Evolutionary conservation across 2,329 filamentous ascomycete species (phyloP).

Genomic region (Cryphonectria japonica): DNA sequence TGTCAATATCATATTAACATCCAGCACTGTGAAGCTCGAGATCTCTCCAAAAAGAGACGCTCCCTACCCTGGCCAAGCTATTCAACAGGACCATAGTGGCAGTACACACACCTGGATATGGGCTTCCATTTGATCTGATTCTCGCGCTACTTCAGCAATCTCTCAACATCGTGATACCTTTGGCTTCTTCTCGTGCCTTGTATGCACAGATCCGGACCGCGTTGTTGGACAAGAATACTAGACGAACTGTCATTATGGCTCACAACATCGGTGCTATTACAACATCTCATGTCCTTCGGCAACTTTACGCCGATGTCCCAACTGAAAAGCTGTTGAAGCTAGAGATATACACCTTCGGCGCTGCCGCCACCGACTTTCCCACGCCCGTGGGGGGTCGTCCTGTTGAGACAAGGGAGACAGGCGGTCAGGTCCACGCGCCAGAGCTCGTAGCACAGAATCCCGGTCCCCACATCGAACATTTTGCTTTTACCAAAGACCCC

Average conservation of each 20-base stretch:
- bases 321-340: constrained; percentile 42
- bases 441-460: constrained; percentile 29
- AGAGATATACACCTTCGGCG: constrained; percentile 51
- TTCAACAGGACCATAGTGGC: constrained; percentile 50
- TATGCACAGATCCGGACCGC: constrained; percentile 43
- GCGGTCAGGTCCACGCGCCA: constrained; percentile 28
- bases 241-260: constrained; percentile 44
- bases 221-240: constrained; percentile 39
- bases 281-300: constrained; percentile 41
- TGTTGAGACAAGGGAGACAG: constrained; percentile 27
- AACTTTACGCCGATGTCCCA: constrained; percentile 45
- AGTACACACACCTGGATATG: constrained; percentile 54
- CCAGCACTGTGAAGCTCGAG: constrained; percentile 33
- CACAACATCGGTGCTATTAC: constrained; percentile 46
- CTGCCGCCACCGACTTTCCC: constrained; percentile 43
- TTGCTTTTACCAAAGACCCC: constrained; percentile 42
- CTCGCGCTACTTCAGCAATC: constrained; percentile 40
- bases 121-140: constrained; percentile 57
- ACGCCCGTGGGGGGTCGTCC: constrained; percentile 38
- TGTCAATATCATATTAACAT: neutral
- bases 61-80: constrained; percentile 42
- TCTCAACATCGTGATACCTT: constrained; percentile 35
- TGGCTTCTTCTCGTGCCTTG: constrained; percentile 37
- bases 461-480: constrained; percentile 42
- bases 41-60: constrained; percentile 36